These are phyloP conservation scores for Dichotomopilus funicola DNA, from an alignment of 2,329 filamentous ascomycete species.

Conservation along the genomic window DNA sequence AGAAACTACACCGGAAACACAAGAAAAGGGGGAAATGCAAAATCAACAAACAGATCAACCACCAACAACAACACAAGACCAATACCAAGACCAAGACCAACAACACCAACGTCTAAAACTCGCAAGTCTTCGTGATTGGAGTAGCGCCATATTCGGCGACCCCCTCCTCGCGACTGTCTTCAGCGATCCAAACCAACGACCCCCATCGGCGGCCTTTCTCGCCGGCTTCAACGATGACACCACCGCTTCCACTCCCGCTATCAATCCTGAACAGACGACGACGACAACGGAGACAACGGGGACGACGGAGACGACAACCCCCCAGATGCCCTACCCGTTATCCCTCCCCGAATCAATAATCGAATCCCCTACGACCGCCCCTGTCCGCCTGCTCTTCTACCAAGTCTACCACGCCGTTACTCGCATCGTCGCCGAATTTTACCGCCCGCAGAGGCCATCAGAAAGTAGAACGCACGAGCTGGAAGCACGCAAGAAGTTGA, in stretches of 20 bases:
- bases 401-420: constrained; percentile 51
- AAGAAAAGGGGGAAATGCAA: constrained; percentile 1
- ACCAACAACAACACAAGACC: background rate
- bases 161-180: constrained; percentile 48
- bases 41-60: background rate
- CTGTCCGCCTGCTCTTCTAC: constrained; percentile 48
- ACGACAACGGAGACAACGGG: background rate
- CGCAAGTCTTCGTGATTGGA: constrained; percentile 52
- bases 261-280: no score
- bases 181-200: constrained; percentile 27
- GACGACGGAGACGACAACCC: background rate
- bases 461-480: constrained; percentile 47
- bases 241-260: no score
- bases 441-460: constrained; percentile 36
- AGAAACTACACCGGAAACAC: no score
- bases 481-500: constrained; percentile 45
- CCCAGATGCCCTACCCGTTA: constrained; percentile 1
- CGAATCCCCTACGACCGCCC: constrained; percentile 38
- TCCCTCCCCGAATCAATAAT: constrained; percentile 27
- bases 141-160: constrained; percentile 53
- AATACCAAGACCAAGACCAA: constrained; percentile 4
- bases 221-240: constrained; percentile 3
- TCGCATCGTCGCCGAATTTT: constrained; percentile 49
- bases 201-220: constrained; percentile 4
- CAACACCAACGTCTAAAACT: constrained; percentile 28